A percentile compares a stretch with the other conserved stretches of the same genome.
These are phyloP conservation scores for Tolypocladium sp. DNA, from an alignment of 2,329 filamentous ascomycete genomes.

Conservation along the genomic window DNA sequence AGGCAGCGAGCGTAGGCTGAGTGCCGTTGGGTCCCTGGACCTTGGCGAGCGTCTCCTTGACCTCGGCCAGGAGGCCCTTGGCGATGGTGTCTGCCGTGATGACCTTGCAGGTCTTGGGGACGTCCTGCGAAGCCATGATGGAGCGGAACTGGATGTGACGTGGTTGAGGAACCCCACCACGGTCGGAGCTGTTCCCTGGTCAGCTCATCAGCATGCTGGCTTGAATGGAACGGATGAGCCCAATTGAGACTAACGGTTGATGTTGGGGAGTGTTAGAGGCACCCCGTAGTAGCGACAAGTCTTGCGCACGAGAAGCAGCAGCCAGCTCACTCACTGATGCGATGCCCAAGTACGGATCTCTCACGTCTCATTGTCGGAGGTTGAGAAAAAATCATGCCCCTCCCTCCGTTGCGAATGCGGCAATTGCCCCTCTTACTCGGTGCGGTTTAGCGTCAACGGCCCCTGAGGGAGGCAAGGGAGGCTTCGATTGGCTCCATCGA, in stretches of 20 bases:
- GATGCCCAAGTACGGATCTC: neutral
- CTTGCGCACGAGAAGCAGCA: neutral
- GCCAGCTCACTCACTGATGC: neutral
- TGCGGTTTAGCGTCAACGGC: constrained; percentile 14
- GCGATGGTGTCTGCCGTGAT: constrained; percentile 82
- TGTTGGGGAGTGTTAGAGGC: neutral
- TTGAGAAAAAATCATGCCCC: constrained; percentile 13
- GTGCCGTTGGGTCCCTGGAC: constrained; percentile 46
- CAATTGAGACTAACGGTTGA: neutral
- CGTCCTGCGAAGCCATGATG: constrained; percentile 20
- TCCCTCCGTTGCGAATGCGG: constrained; percentile 9
- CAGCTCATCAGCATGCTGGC: neutral
- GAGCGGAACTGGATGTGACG: neutral
- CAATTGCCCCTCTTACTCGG: constrained; percentile 21
- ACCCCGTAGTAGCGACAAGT: neutral
- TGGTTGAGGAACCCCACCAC: neutral
- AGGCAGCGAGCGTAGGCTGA: constrained; percentile 76
- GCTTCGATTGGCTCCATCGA: neutral
- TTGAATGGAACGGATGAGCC: neutral
- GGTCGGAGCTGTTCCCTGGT: neutral
- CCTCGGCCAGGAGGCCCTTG: constrained; percentile 70
- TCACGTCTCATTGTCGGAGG: neutral
- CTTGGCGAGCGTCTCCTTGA: constrained; percentile 63
- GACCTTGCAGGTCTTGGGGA: constrained; percentile 77
- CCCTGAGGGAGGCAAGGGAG: neutral